Percentiles rank a stretch among this genome's conserved stretches.
Conservation (phyloP, 2,329 filamentous ascomycete genomes). For the Aspergillus pseudotamarii region DNA sequence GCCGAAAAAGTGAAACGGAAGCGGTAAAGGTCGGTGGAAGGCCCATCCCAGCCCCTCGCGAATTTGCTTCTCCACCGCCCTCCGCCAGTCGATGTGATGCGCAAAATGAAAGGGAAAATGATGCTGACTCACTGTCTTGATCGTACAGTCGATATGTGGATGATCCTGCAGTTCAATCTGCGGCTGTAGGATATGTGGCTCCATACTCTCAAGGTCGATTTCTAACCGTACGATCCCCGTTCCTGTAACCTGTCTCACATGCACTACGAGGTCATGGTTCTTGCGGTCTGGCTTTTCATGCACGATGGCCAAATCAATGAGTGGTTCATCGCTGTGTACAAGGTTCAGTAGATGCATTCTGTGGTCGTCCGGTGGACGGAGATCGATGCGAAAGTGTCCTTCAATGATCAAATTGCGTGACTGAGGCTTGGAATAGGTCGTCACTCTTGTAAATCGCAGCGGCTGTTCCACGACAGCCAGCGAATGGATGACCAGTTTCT, state of each 20-base stretch:
- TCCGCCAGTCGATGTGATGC: conserved; percentile 22
- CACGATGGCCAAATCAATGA: conserved; percentile 16
- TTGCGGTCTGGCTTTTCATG: conserved; percentile 12
- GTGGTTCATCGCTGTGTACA: conserved; percentile 6
- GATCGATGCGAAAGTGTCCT: conserved; percentile 13
- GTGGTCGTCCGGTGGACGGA: conserved; percentile 10
- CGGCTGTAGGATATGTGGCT: conserved; percentile 17
- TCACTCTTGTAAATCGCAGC: conserved; percentile 13
- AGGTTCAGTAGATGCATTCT: conserved; percentile 10
- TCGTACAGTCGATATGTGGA: conserved; percentile 21
- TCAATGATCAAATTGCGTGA: conserved; percentile 20
- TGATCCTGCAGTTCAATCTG: conserved; percentile 21
- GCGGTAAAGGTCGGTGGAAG: conserved; percentile 18
- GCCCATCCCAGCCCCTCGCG: conserved; percentile 20
- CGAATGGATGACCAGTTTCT: conserved; percentile 18
- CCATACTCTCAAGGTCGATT: conserved; percentile 17
- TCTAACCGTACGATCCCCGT: conserved; percentile 16
- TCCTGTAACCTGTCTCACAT: conserved; percentile 15
- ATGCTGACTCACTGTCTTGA: conserved; percentile 21
- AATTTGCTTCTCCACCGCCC: conserved; percentile 20
- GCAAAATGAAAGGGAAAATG: conserved; percentile 23
- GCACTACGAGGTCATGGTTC: conserved; percentile 16
- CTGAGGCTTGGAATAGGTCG: conserved; percentile 2
- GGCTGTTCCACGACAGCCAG: conserved; percentile 17
- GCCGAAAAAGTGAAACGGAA: conserved; percentile 12